phyloP scores from a whole-genome alignment of 1,284 basidiomycete species.

The Malassezia sp. region DNA sequence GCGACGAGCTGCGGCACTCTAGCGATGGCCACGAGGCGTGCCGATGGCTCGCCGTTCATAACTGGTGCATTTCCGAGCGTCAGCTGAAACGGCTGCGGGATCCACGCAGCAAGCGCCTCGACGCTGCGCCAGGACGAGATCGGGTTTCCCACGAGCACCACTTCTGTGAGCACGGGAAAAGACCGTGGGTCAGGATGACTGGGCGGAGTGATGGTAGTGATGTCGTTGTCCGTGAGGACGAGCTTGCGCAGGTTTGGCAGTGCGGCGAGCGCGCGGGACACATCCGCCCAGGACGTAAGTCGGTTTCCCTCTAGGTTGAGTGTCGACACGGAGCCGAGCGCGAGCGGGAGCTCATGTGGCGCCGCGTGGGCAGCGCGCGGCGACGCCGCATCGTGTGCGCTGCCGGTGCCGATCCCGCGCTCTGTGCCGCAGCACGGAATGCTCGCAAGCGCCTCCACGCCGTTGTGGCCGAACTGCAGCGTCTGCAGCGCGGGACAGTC shows the following conservation, averaged over 20 bases:
- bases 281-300: slow-evolving; percentile 56
- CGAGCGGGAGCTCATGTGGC: neutral
- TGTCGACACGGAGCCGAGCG: slow-evolving; percentile 20
- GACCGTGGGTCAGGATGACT: slow-evolving; percentile 16
- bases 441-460: slow-evolving; percentile 46
- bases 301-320: slow-evolving; percentile 68
- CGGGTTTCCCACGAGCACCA: slow-evolving; percentile 59
- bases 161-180: slow-evolving; percentile 51
- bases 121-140: slow-evolving; percentile 59
- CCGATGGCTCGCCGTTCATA: slow-evolving; percentile 18
- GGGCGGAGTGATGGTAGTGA: slow-evolving; percentile 53
- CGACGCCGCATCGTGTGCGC: neutral
- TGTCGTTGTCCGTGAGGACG: slow-evolving; percentile 59
- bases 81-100: slow-evolving; percentile 46
- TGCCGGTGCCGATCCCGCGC: no score
- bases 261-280: slow-evolving; percentile 51
- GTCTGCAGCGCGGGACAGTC: slow-evolving; percentile 56
- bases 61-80: neutral
- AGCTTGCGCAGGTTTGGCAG: slow-evolving; percentile 58
- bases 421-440: no score
- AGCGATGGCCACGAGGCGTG: slow-evolving; percentile 61
- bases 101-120: slow-evolving; percentile 59
- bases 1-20: slow-evolving; percentile 56
- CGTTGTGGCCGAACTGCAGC: slow-evolving; percentile 70
- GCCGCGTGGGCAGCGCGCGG: neutral